These are phyloP conservation scores for Penstemon newberryi DNA, from an alignment of 257 asterid genomes.

Conservation along the genomic window DNA sequence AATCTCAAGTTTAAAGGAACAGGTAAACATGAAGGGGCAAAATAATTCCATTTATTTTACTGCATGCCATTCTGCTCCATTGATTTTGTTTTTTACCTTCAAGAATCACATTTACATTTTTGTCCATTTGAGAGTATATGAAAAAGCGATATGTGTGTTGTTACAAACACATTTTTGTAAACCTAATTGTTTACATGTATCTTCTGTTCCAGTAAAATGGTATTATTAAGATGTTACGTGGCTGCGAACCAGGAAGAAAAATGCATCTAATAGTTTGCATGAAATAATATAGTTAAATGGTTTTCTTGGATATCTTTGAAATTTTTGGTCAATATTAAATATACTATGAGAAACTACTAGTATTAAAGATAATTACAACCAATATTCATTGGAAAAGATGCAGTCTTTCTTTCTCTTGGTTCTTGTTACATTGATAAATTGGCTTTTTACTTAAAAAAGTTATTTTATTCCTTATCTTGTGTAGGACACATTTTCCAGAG, in stretches of 20 bases:
- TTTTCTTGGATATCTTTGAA: conserved; percentile 15
- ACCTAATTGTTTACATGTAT: neutral
- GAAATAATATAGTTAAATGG: neutral
- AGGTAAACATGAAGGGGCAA: conserved; percentile 38
- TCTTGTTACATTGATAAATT: neutral
- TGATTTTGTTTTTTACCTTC: neutral
- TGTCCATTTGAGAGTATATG: neutral
- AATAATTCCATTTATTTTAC: conserved; percentile 9
- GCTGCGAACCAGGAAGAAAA: neutral
- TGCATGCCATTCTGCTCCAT: neutral
- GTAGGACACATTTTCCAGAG: neutral
- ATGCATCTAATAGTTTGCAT: conserved; percentile 4
- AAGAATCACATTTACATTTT: neutral
- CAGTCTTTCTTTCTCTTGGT: neutral
- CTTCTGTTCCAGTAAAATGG: neutral
- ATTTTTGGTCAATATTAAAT: neutral
- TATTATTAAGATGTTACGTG: neutral
- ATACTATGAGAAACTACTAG: neutral
- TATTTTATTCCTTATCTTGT: neutral
- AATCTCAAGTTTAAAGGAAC: conserved; percentile 54
- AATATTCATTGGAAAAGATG: conserved; percentile 8
- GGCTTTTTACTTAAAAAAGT: neutral
- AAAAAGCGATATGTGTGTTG: neutral
- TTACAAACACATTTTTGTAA: neutral
- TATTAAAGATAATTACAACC: neutral